Conservation (phyloP, 129 eudicot species). For the Lactuca sativa region DNA sequence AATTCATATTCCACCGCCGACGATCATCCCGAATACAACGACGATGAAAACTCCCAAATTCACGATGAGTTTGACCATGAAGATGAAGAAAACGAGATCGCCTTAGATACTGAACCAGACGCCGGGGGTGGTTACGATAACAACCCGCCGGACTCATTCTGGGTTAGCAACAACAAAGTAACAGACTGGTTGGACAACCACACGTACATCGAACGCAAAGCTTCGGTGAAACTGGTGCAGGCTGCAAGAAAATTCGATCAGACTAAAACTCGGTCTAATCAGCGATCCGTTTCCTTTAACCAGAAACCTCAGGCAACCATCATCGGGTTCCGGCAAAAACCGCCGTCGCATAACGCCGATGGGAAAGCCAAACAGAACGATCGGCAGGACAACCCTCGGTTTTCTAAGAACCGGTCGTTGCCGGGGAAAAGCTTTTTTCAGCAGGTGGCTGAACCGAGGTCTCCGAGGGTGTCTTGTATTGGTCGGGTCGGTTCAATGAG, state of each 20-base stretch:
- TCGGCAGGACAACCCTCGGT: conserved; percentile 14
- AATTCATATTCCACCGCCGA: conserved; percentile 15
- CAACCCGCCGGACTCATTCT: conserved; percentile 55
- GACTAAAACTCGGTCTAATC: conserved; percentile 33
- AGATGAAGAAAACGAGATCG: conserved; percentile 14
- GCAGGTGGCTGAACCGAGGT: conserved; percentile 44
- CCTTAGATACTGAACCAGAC: not conserved
- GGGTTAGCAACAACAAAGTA: conserved; percentile 44
- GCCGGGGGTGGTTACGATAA: not conserved
- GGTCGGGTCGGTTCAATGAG: conserved; percentile 51
- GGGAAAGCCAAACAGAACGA: conserved; percentile 15
- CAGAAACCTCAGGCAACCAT: conserved; percentile 37
- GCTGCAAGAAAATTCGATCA: conserved; percentile 30
- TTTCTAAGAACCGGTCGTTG: conserved; percentile 50
- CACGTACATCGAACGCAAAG: conserved; percentile 51
- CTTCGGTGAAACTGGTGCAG: conserved; percentile 42
- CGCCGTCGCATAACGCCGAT: conserved; percentile 18
- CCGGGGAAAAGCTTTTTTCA: conserved; percentile 33
- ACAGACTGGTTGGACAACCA: conserved; percentile 48
- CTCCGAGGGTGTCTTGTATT: conserved; percentile 58
- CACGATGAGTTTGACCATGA: not conserved
- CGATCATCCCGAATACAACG: not conserved
- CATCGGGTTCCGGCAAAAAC: conserved; percentile 41
- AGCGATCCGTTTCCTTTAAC: conserved; percentile 32
- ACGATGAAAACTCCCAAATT: conserved; percentile 8